These are phyloP conservation scores for Naganishia sp. DNA, from an alignment of 1,284 basidiomycete species.

Conservation along the genomic window DNA sequence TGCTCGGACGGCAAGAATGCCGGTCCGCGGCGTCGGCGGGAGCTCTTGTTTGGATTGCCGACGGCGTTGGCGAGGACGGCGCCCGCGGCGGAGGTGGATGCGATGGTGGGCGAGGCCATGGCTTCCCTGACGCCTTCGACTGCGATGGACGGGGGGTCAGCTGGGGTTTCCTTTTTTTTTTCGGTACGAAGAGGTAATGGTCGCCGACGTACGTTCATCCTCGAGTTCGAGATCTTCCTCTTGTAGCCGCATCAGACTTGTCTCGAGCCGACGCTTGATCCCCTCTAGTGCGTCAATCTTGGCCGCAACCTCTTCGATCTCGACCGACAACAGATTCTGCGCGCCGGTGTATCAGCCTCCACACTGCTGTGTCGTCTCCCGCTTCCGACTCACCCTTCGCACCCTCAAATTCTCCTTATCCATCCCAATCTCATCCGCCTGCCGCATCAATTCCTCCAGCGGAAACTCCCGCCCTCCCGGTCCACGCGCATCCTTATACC, in stretches of 20 bases:
- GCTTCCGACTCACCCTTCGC: conserved; percentile 64
- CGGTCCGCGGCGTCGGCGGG: conserved; percentile 63
- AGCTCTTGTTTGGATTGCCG: conserved; percentile 25
- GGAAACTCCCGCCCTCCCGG: conserved; percentile 66
- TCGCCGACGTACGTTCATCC: conserved; percentile 72
- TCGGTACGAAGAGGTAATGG: conserved; percentile 15
- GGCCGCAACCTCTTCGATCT: conserved; percentile 80
- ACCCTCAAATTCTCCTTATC: conserved; percentile 90
- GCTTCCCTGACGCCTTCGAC: conserved; percentile 85
- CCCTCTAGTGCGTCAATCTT: conserved; percentile 85
- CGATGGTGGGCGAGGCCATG: conserved; percentile 60
- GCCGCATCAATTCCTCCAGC: conserved; percentile 75
- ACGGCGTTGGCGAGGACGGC: conserved; percentile 42
- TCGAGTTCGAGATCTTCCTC: conserved; percentile 95
- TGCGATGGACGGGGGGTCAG: conserved; percentile 44
- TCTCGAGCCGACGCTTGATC: conserved; percentile 77
- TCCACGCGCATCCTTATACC: conserved; percentile 67
- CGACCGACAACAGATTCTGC: conserved; percentile 65
- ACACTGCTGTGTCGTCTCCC: conserved; percentile 54
- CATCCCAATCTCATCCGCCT: conserved; percentile 76
- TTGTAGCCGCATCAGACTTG: conserved; percentile 79
- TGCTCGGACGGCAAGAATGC: conserved; percentile 97
- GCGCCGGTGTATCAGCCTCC: neutral
- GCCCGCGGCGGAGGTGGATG: conserved; percentile 39
- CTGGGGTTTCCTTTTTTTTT: neutral